Percentiles rank a stretch among this genome's conserved stretches.
phyloP scores from a whole-genome alignment of 768 basidiomycete species.

The Amanita polypyramis region DNA sequence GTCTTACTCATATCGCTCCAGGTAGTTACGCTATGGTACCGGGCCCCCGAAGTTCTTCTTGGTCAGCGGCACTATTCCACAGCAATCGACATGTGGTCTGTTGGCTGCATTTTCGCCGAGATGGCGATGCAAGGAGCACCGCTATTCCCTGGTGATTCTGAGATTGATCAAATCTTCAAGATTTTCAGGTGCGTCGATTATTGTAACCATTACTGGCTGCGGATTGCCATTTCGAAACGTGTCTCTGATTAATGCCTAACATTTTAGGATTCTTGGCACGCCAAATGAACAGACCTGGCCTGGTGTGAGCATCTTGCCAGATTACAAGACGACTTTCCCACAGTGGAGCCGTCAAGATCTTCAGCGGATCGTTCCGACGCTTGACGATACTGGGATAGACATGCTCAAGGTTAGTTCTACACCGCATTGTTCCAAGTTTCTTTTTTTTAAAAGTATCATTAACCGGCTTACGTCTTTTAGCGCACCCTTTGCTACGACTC shows the following conservation, averaged over 20 bases:
- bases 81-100: conserved; percentile 99
- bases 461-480: conserved; percentile 19
- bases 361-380: conserved; percentile 45
- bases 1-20: conserved; percentile 20
- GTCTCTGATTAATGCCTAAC: neutral
- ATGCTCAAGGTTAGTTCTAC: conserved; percentile 52
- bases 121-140: conserved; percentile 90
- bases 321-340: conserved; percentile 96
- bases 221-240: neutral
- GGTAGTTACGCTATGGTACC: conserved; percentile 99
- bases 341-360: conserved; percentile 84
- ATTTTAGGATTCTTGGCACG: conserved; percentile 78
- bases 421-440: neutral
- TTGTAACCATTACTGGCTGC: conserved; percentile 25
- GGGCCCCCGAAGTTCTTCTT: conserved; percentile 93
- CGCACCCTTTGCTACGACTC: conserved; percentile 79
- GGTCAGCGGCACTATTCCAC: conserved; percentile 96
- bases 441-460: neutral
- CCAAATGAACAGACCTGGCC: conserved; percentile 91
- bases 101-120: conserved; percentile 97
- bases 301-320: conserved; percentile 76
- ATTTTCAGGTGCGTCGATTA: conserved; percentile 96
- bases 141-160: conserved; percentile 97
- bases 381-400: conserved; percentile 77
- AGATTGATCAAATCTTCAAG: conserved; percentile 99